Percentiles rank a stretch among this genome's conserved stretches.
phyloP scores from a whole-genome alignment of 2,329 filamentous ascomycete genomes.

The Colletotrichum abscissum region DNA sequence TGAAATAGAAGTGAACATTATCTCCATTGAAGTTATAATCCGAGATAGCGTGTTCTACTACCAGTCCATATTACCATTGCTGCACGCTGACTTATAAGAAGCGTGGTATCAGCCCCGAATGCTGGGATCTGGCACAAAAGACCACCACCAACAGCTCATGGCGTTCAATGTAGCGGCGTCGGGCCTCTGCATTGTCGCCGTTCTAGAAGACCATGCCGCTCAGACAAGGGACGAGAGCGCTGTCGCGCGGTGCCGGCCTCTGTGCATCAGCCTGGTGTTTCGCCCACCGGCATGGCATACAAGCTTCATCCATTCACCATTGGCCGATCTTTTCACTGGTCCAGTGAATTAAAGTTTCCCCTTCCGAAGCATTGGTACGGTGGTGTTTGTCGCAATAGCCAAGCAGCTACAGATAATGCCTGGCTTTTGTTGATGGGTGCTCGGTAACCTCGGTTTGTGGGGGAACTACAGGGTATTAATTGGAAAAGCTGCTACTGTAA shows the following conservation, averaged over 20 bases:
- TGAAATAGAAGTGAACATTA: no score
- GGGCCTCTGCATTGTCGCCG: not conserved
- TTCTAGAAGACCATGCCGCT: not conserved
- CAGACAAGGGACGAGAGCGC: not conserved
- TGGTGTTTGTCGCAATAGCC: not conserved
- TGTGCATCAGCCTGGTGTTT: not conserved
- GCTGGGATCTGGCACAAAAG: no score
- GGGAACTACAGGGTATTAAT: no score
- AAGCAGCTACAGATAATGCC: not conserved
- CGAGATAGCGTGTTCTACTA: fast-evolving
- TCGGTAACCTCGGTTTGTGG: not conserved
- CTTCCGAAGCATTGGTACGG: not conserved
- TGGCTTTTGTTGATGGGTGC: no score
- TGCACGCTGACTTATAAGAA: no score
- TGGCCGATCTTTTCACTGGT: not conserved
- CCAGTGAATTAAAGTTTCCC: not conserved
- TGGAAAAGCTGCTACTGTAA: no score
- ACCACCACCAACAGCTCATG: not conserved
- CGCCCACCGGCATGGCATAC: not conserved
- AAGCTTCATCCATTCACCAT: not conserved
- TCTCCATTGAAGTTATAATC: no score
- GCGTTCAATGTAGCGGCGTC: not conserved
- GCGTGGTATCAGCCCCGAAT: no score
- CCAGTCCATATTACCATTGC: no score
- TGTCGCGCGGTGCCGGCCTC: not conserved